Percentiles rank a stretch among this genome's conserved stretches.
These are phyloP conservation scores for Clonostachys solani DNA, from an alignment of 2,329 filamentous ascomycete genomes.

Conservation along the genomic window DNA sequence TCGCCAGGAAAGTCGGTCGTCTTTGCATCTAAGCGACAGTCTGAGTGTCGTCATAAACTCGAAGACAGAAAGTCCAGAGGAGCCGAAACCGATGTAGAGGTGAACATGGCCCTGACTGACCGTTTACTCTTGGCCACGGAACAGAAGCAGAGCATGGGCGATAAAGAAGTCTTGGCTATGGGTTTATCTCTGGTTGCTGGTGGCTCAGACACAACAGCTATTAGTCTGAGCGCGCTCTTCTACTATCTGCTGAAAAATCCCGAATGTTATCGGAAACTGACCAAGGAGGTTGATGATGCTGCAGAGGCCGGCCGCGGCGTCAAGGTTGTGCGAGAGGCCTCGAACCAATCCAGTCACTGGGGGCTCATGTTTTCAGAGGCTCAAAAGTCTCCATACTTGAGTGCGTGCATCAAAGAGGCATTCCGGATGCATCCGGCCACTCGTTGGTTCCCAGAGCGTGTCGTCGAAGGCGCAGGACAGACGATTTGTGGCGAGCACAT, in stretches of 20 bases:
- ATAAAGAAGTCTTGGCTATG: not conserved
- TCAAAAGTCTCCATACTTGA: slow-evolving; percentile 42
- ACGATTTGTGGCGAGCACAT: slow-evolving; percentile 27
- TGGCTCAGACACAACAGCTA: slow-evolving; percentile 41
- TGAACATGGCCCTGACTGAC: not conserved
- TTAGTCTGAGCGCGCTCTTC: slow-evolving; percentile 37
- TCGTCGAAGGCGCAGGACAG: slow-evolving; percentile 37
- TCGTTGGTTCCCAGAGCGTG: slow-evolving; percentile 40
- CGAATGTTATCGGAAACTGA: slow-evolving; percentile 9
- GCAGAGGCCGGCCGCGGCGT: slow-evolving; percentile 13
- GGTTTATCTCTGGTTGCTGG: slow-evolving; percentile 16
- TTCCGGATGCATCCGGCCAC: slow-evolving; percentile 44
- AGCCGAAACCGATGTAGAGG: not conserved
- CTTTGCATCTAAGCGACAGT: not conserved
- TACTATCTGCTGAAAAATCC: slow-evolving; percentile 34
- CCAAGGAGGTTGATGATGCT: slow-evolving; percentile 13
- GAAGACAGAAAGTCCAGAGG: not conserved
- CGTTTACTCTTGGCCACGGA: not conserved
- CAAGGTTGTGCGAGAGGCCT: slow-evolving; percentile 6
- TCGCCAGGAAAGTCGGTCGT: not conserved
- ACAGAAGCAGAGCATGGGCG: not conserved
- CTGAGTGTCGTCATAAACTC: not conserved
- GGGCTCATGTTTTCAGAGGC: slow-evolving; percentile 27
- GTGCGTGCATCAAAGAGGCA: slow-evolving; percentile 49
- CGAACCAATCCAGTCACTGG: slow-evolving; percentile 47